Evolutionary conservation across 768 basidiomycete genomes (phyloP).

Genomic region (Artomyces pyxidatus): DNA sequence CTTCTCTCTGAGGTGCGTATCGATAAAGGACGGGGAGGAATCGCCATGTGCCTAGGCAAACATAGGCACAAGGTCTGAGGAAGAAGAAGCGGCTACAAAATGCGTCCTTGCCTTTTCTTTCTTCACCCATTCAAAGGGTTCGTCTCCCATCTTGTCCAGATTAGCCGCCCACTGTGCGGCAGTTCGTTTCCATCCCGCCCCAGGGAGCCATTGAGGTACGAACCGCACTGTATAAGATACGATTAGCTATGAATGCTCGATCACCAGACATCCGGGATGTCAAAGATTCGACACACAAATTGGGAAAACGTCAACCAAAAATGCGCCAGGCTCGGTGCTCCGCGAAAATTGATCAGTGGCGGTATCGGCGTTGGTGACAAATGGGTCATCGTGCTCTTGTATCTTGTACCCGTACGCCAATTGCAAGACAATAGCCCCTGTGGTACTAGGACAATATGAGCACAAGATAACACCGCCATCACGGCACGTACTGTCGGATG

Average conservation of each 20-base stretch:
- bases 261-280: constrained; percentile 1
- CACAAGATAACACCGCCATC: neutral
- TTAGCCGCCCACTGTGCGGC: constrained; percentile 8
- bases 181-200: constrained; percentile 14
- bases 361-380: constrained; percentile 6
- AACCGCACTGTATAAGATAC: constrained; percentile 12
- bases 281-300: neutral
- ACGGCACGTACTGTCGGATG: constrained; percentile 2
- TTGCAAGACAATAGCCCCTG: constrained; percentile 17
- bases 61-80: too few relatives aligned
- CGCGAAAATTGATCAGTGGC: neutral
- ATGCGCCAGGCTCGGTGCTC: neutral
- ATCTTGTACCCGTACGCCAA: constrained; percentile 19
- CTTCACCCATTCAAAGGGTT: constrained; percentile 8
- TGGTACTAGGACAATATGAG: neutral
- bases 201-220: constrained; percentile 20
- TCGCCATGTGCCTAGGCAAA: neutral
- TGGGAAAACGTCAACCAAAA: constrained; percentile 5
- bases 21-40: neutral
- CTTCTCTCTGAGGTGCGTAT: neutral
- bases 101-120: constrained; percentile 7
- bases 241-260: neutral
- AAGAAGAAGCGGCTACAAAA: too few relatives aligned
- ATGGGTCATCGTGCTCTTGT: constrained; percentile 10
- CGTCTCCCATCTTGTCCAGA: neutral